These are phyloP conservation scores for Scutellaria baicalensis DNA, from an alignment of 257 asterid species.

Conservation along the genomic window DNA sequence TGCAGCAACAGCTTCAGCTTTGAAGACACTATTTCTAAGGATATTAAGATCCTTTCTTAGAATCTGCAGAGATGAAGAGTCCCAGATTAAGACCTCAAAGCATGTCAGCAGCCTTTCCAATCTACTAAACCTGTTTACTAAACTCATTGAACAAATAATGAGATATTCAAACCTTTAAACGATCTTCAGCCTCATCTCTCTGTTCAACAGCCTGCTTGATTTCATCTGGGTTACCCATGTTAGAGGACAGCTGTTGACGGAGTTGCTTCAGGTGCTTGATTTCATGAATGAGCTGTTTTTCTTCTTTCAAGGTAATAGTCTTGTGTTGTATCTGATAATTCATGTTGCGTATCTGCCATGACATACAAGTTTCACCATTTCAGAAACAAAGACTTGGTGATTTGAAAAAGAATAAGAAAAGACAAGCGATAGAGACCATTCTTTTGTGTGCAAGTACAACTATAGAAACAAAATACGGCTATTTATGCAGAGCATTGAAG, in stretches of 20 bases:
- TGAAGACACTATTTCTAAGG: conserved; percentile 50
- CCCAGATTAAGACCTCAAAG: conserved; percentile 5
- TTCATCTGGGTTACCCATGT: conserved; percentile 78
- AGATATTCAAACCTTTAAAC: conserved; percentile 53
- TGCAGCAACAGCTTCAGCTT: conserved; percentile 54
- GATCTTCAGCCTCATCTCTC: conserved; percentile 63
- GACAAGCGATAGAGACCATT: no score
- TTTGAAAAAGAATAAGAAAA: background rate
- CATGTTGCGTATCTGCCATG: conserved; percentile 51
- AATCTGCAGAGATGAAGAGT: conserved; percentile 31
- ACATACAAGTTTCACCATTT: background rate
- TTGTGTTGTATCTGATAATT: conserved; percentile 83
- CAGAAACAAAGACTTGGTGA: background rate
- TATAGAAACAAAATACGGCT: no score
- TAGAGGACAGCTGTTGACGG: conserved; percentile 75
- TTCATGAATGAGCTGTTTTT: conserved; percentile 73
- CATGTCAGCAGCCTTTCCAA: conserved; percentile 1
- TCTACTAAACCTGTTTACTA: background rate
- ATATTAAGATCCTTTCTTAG: conserved; percentile 72
- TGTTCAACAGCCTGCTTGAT: conserved; percentile 81
- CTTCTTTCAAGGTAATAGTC: conserved; percentile 77
- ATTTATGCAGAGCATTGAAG: background rate
- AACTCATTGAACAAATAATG: background rate
- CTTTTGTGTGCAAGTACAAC: no score
- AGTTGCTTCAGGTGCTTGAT: conserved; percentile 88